These are phyloP conservation scores for Gentiana dahurica DNA, from an alignment of 257 asterid species.

Conservation along the genomic window DNA sequence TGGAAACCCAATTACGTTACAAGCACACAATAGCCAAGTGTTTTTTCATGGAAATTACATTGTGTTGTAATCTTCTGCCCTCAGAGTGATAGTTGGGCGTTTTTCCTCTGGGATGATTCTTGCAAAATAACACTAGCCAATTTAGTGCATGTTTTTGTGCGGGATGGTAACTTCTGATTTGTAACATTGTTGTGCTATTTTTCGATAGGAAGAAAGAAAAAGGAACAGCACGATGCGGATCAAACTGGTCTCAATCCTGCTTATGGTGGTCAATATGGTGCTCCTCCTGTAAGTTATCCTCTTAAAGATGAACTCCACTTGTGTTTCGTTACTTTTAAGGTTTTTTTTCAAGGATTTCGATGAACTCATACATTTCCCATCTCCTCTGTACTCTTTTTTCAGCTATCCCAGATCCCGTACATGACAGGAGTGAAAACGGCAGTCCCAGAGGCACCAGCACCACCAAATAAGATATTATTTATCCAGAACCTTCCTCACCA, in stretches of 20 bases:
- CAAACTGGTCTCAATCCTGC: slow-evolving; percentile 64
- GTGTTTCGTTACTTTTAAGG: no score
- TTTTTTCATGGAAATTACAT: not conserved
- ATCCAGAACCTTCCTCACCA: slow-evolving; percentile 92
- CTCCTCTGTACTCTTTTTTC: slow-evolving; percentile 14
- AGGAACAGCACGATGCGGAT: slow-evolving; percentile 73
- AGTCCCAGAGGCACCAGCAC: slow-evolving; percentile 86
- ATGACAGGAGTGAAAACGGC: slow-evolving; percentile 54
- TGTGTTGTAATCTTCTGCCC: not conserved
- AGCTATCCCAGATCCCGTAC: slow-evolving; percentile 73
- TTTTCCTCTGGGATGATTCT: not conserved
- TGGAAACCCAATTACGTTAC: not conserved
- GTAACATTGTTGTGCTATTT: not conserved
- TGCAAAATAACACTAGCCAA: not conserved
- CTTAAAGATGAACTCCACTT: slow-evolving; percentile 6
- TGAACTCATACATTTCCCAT: not conserved
- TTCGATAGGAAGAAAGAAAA: slow-evolving; percentile 76
- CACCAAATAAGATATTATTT: slow-evolving; percentile 84
- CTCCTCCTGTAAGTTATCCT: slow-evolving; percentile 67
- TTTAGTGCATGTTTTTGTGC: not conserved
- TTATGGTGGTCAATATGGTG: slow-evolving; percentile 67
- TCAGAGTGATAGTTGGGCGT: not conserved
- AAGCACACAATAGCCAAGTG: not conserved
- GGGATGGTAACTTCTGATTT: not conserved
- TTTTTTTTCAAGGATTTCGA: no score